A percentile compares a stretch with the other conserved stretches of the same genome.
Conservation (phyloP, 306 rosid genomes). For the Arachis stenosperma region DNA sequence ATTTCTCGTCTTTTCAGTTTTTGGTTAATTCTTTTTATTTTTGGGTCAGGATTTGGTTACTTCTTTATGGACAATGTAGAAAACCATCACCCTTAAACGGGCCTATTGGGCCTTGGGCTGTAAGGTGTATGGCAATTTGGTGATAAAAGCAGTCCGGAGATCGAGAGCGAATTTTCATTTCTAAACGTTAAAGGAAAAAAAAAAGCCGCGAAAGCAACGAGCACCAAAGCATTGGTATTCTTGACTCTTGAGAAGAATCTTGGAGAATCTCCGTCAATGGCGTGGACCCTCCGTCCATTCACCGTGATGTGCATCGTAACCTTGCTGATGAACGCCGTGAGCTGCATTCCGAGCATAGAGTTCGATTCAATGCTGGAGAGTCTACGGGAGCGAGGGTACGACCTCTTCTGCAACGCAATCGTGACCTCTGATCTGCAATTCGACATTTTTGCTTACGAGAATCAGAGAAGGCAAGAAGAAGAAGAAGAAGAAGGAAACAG, state of each 20-base stretch:
- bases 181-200: not conserved
- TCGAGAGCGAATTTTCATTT: not conserved
- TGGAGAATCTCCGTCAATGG: slow-evolving; percentile 40
- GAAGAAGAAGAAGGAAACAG: not conserved
- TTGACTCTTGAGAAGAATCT: slow-evolving; percentile 24
- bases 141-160: slow-evolving; percentile 23
- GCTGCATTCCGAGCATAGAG: slow-evolving; percentile 44
- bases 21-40: too few relatives aligned
- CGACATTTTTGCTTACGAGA: slow-evolving; percentile 31
- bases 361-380: slow-evolving; percentile 53
- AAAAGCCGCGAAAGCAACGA: slow-evolving; percentile 34
- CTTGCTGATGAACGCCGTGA: slow-evolving; percentile 6
- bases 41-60: not conserved
- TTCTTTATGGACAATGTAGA: not conserved
- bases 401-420: slow-evolving; percentile 71
- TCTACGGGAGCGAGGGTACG: slow-evolving; percentile 60
- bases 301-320: not conserved
- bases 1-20: too few relatives aligned
- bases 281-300: not conserved
- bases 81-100: not conserved
- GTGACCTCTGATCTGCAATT: slow-evolving; percentile 64
- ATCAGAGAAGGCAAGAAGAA: not conserved
- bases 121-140: not conserved
- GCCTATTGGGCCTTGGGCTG: not conserved
- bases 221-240: not conserved